phyloP scores from a whole-genome alignment of 2,329 filamentous ascomycete genomes.

The Periglandula ipomoeae region DNA sequence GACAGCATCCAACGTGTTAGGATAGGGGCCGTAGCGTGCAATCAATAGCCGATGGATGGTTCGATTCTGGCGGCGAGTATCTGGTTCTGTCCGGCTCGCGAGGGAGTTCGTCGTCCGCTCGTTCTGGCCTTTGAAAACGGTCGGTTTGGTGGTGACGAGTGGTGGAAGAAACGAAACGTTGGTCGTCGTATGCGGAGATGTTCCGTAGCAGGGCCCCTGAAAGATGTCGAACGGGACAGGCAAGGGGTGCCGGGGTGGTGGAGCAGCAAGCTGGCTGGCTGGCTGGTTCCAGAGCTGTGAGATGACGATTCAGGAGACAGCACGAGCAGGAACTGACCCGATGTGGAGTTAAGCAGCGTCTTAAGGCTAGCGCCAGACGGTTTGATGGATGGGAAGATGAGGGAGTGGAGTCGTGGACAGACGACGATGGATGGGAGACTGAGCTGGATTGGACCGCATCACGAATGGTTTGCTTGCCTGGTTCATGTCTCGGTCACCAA shows the following conservation, averaged over 20 bases:
- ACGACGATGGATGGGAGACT: too few relatives aligned
- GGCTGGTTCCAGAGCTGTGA: neutral
- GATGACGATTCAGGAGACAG: neutral
- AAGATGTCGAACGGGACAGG: neutral
- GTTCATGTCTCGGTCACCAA: too few relatives aligned
- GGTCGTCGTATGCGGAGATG: conserved; percentile 4
- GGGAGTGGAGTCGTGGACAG: neutral
- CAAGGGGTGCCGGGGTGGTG: neutral
- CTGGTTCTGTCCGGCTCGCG: neutral
- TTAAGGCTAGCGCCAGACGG: neutral
- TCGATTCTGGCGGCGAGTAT: neutral
- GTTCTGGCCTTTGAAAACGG: neutral
- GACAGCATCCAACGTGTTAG: neutral
- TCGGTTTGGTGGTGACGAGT: neutral
- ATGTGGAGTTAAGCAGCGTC: neutral
- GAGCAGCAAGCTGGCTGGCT: neutral
- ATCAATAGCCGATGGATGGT: neutral
- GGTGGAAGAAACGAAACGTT: neutral
- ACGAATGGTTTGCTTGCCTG: too few relatives aligned
- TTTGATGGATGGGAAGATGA: neutral
- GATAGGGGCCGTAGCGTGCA: conserved; percentile 1
- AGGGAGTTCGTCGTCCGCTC: neutral
- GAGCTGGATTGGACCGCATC: too few relatives aligned
- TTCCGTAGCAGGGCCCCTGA: conserved; percentile 7
- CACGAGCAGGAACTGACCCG: neutral